Conservation (phyloP, 257 asterid species). For the Primulina eburnea region DNA sequence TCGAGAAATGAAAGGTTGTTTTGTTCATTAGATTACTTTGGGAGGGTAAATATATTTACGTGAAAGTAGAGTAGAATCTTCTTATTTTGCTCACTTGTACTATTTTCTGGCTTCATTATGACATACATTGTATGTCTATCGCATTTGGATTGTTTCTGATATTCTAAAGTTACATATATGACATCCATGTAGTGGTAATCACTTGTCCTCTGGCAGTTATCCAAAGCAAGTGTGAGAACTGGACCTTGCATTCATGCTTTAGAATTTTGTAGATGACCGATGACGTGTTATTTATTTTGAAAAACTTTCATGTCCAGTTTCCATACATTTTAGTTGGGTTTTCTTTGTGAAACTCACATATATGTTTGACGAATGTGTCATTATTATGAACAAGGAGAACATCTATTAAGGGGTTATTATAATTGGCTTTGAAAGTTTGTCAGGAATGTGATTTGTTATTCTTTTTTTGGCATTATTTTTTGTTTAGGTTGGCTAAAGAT, state of each 20-base stretch:
- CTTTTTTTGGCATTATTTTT: conserved; percentile 1
- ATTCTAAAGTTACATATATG: neutral
- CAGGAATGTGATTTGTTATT: conserved; percentile 17
- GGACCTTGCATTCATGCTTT: conserved; percentile 1
- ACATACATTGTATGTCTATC: neutral
- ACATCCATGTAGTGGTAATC: conserved; percentile 1
- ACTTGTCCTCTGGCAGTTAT: neutral
- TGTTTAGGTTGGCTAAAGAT: conserved; percentile 30
- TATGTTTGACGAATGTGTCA: neutral
- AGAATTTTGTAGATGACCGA: conserved; percentile 1
- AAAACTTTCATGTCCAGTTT: neutral
- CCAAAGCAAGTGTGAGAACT: conserved; percentile 1
- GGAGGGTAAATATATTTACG: neutral
- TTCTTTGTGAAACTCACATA: neutral
- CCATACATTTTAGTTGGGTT: neutral
- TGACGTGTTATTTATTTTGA: neutral
- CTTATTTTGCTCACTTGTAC: neutral
- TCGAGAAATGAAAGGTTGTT: neutral
- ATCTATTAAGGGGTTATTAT: neutral
- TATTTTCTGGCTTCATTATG: neutral
- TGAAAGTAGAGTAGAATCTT: neutral
- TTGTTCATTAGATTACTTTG: neutral
- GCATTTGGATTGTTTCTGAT: neutral
- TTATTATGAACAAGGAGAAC: conserved; percentile 15
- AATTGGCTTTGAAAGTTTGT: conserved; percentile 9